Percentiles rank a stretch among this genome's conserved stretches.
These are phyloP conservation scores for Yamadazyma pseudoaaseri DNA, from an alignment of 1,139 yeast genomes.

Conservation along the genomic window DNA sequence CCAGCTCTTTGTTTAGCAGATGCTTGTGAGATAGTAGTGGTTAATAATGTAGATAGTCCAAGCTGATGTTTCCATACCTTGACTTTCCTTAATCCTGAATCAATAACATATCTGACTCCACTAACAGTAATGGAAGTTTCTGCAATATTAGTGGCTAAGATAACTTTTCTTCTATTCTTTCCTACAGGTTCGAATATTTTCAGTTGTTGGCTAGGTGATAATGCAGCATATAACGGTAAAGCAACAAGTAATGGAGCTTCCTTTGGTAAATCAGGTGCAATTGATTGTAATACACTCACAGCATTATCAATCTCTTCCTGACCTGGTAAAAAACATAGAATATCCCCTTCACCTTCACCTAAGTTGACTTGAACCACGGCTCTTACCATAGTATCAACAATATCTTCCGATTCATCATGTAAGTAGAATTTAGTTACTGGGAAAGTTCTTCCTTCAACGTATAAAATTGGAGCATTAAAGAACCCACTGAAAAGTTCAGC, in stretches of 20 bases:
- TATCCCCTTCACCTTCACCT: slow-evolving; percentile 82
- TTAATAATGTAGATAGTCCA: slow-evolving; percentile 85
- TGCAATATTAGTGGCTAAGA: slow-evolving; percentile 91
- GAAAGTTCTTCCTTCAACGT: slow-evolving; percentile 86
- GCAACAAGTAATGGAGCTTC: slow-evolving; percentile 77
- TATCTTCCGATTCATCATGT: slow-evolving; percentile 60
- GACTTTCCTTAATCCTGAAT: slow-evolving; percentile 88
- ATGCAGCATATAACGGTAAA: slow-evolving; percentile 88
- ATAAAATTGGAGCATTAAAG: slow-evolving; percentile 78
- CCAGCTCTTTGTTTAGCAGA: slow-evolving; percentile 96
- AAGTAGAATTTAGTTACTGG: slow-evolving; percentile 77
- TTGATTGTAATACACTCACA: slow-evolving; percentile 56
- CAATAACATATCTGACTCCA: slow-evolving; percentile 92
- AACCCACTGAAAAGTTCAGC: slow-evolving; percentile 85
- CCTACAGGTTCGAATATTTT: slow-evolving; percentile 67
- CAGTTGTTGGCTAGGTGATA: slow-evolving; percentile 81
- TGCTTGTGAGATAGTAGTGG: slow-evolving; percentile 91
- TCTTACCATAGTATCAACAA: slow-evolving; percentile 76
- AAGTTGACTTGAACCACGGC: slow-evolving; percentile 76
- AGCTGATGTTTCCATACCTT: slow-evolving; percentile 92
- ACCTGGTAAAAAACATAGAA: slow-evolving; percentile 88
- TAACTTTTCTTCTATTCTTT: slow-evolving; percentile 69
- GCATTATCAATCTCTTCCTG: slow-evolving; percentile 96
- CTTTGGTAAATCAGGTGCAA: slow-evolving; percentile 66
- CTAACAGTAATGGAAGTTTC: slow-evolving; percentile 96